A percentile compares a stretch with the other conserved stretches of the same genome.
phyloP scores from a whole-genome alignment of 2,329 filamentous ascomycete species.

The Beauveria varroae region DNA sequence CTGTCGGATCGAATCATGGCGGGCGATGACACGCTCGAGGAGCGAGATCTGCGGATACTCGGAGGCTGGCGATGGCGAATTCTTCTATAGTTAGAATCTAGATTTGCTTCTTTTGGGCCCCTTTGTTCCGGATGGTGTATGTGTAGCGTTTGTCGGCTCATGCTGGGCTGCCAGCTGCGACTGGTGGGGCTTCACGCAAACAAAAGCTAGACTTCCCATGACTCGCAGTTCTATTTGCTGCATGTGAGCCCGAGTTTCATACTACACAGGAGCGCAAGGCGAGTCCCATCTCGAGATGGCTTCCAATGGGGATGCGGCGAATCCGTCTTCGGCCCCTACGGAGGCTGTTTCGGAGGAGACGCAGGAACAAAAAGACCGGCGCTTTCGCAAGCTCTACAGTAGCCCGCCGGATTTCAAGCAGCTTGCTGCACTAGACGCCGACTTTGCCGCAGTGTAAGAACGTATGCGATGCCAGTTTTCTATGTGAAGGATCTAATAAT shows the following conservation, averaged over 20 bases:
- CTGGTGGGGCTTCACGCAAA: background rate
- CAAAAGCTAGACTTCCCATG: background rate
- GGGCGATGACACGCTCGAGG: slow-evolving; percentile 37
- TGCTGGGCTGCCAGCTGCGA: background rate
- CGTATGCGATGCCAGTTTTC: too few relatives aligned
- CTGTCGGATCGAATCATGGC: slow-evolving; percentile 40
- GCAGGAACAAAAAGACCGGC: background rate
- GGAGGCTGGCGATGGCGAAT: slow-evolving; percentile 52
- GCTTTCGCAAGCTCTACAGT: slow-evolving; percentile 7
- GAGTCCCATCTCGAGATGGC: background rate
- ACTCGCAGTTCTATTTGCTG: background rate
- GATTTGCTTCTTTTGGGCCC: background rate
- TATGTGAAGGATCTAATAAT: background rate
- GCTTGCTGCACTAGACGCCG: slow-evolving; percentile 32
- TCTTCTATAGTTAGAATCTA: slow-evolving; percentile 33
- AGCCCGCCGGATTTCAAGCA: slow-evolving; percentile 27
- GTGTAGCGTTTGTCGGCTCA: background rate
- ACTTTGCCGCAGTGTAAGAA: slow-evolving; percentile 34
- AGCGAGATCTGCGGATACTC: slow-evolving; percentile 41
- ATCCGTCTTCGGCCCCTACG: background rate
- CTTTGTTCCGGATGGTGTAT: background rate
- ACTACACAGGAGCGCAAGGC: background rate
- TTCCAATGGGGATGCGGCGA: background rate
- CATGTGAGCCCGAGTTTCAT: background rate
- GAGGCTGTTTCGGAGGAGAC: background rate